phyloP scores from a whole-genome alignment of 2,329 filamentous ascomycete species.

The Aspergillus persii region DNA sequence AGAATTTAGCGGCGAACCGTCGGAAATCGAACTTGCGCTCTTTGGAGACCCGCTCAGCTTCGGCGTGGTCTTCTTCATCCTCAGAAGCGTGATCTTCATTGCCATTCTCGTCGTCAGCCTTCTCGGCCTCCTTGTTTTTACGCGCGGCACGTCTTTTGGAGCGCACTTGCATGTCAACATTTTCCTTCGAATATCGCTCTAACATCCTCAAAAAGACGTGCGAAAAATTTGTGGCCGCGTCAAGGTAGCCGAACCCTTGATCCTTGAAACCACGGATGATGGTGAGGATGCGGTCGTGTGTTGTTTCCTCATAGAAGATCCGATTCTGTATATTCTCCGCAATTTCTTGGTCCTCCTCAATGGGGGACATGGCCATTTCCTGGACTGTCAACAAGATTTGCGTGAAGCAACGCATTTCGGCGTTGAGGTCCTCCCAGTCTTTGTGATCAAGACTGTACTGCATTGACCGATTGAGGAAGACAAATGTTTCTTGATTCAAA shows the following conservation, averaged over 20 bases:
- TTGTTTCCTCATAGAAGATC: constrained; percentile 97
- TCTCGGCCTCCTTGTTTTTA: constrained; percentile 59
- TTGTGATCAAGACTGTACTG: constrained; percentile 77
- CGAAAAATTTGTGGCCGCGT: constrained; percentile 83
- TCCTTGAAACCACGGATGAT: constrained; percentile 86
- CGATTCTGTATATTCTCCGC: constrained; percentile 94
- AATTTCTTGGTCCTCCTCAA: constrained; percentile 95
- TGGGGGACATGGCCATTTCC: constrained; percentile 78
- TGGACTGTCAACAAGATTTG: constrained; percentile 91
- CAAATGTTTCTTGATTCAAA: constrained; percentile 91
- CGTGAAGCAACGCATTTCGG: constrained; percentile 90
- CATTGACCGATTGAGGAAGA: constrained; percentile 80
- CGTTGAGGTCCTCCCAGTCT: constrained; percentile 80
- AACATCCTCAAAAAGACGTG: constrained; percentile 91
- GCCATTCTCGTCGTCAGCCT: constrained; percentile 45
- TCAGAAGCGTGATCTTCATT: constrained; percentile 59
- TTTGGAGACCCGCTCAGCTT: constrained; percentile 67
- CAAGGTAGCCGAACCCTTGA: constrained; percentile 89
- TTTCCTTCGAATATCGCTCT: constrained; percentile 91
- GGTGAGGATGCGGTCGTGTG: constrained; percentile 79
- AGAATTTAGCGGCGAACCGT: constrained; percentile 76
- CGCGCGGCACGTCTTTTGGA: constrained; percentile 70
- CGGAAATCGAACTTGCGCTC: constrained; percentile 95
- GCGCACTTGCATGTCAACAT: constrained; percentile 87
- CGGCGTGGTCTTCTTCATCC: constrained; percentile 73